These are phyloP conservation scores for Penicillium atrosanguineum DNA, from an alignment of 495 filamentous ascomycete genomes.

Conservation along the genomic window DNA sequence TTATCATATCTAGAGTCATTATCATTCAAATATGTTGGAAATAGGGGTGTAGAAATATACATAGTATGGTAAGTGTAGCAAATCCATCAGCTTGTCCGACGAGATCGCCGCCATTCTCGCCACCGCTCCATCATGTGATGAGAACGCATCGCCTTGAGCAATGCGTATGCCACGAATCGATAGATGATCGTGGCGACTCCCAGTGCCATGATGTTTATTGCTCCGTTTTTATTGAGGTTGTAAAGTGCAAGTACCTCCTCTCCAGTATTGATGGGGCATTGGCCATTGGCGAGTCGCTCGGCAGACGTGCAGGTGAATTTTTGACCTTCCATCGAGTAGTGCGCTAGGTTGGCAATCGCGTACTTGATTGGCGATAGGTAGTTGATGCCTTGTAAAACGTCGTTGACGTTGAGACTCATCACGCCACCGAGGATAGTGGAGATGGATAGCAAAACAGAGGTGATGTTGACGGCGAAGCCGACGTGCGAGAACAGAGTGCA, in stretches of 20 bases:
- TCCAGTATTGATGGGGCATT: constrained; percentile 59
- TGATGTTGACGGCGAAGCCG: constrained; percentile 71
- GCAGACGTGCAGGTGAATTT: constrained; percentile 56
- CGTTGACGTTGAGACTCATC: constrained; percentile 63
- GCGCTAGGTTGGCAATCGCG: constrained; percentile 57
- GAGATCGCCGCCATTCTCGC: constrained; percentile 25
- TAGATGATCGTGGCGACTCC: constrained; percentile 61
- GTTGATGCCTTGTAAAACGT: constrained; percentile 64
- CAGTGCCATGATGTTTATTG: constrained; percentile 58
- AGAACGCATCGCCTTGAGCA: constrained; percentile 50
- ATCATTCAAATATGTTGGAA: not conserved
- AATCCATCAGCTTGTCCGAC: not conserved
- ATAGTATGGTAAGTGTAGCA: not conserved
- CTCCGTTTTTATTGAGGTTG: constrained; percentile 54
- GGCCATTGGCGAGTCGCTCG: constrained; percentile 53
- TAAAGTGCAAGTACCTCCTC: constrained; percentile 63
- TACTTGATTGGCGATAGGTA: constrained; percentile 70
- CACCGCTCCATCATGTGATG: constrained; percentile 24
- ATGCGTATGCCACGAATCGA: constrained; percentile 58
- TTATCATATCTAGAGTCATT: not conserved
- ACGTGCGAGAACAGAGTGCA: constrained; percentile 72
- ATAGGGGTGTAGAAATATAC: not conserved
- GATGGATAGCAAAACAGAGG: constrained; percentile 60
- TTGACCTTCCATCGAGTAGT: constrained; percentile 55
- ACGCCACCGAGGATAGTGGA: constrained; percentile 66